phyloP scores from a whole-genome alignment of 208 protist species.

The Trypanosoma mega region DNA sequence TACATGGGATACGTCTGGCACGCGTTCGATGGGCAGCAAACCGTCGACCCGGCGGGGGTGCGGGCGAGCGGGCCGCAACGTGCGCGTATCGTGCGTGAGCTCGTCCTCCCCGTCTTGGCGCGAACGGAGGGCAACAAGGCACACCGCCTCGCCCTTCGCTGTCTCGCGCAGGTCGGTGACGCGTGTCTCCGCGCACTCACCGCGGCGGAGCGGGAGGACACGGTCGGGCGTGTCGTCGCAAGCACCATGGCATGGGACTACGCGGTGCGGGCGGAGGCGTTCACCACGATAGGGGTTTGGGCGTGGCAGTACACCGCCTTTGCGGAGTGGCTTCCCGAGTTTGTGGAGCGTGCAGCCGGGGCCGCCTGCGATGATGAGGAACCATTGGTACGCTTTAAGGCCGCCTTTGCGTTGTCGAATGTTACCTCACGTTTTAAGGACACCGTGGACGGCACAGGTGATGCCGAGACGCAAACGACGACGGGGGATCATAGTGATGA shows the following conservation, averaged over 20 bases:
- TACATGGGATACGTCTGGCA: constrained; percentile 86
- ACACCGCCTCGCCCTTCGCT: constrained; percentile 52
- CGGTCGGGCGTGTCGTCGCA: constrained; percentile 38
- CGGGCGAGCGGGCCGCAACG: constrained; percentile 59
- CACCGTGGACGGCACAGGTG: no score
- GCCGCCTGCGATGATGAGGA: constrained; percentile 43
- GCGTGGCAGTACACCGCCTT: constrained; percentile 72
- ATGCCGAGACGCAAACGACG: no score
- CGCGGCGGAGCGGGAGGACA: constrained; percentile 20
- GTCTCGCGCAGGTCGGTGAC: constrained; percentile 75
- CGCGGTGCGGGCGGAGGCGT: constrained; percentile 59
- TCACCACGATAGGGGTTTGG: constrained; percentile 79
- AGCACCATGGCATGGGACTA: constrained; percentile 30
- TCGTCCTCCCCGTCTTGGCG: constrained; percentile 50
- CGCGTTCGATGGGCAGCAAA: constrained; percentile 75
- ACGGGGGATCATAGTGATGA: constrained; percentile 8
- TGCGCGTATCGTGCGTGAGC: constrained; percentile 29
- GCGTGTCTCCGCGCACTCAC: constrained; percentile 36
- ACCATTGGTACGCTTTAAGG: constrained; percentile 59
- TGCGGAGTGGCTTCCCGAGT: constrained; percentile 33
- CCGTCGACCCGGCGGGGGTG: constrained; percentile 39
- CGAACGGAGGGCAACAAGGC: constrained; percentile 32
- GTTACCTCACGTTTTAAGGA: constrained; percentile 43
- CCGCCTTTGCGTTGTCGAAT: constrained; percentile 77
- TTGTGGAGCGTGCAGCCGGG: constrained; percentile 46